Evolutionary conservation across 345 rosid genomes (phyloP).

Genomic region (Euphorbia peplus): DNA sequence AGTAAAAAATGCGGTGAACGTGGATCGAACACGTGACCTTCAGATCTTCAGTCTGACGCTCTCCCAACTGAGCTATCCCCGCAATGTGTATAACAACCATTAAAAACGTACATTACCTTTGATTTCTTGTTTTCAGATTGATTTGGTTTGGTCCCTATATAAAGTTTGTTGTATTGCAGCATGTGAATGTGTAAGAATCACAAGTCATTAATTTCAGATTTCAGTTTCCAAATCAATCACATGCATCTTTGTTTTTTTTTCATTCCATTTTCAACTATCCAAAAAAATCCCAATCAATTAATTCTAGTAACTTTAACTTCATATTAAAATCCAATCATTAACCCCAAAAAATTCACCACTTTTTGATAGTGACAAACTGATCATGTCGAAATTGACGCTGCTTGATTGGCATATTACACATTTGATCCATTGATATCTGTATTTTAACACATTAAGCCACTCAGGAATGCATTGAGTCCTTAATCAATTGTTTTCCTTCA

Average conservation of each 20-base stretch:
- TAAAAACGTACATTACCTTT: too few species aligned
- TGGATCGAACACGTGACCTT: slow-evolving; percentile 97
- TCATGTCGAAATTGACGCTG: slow-evolving; percentile 7
- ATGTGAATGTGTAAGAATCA: neutral
- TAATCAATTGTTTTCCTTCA: too few species aligned
- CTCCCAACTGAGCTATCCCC: slow-evolving; percentile 97
- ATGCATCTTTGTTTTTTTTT: neutral
- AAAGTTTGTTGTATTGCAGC: neutral
- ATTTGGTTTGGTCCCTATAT: too few species aligned
- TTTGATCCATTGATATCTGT: too few species aligned
- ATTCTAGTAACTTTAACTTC: too few species aligned
- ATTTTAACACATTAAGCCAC: too few species aligned
- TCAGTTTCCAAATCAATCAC: slow-evolving; percentile 7
- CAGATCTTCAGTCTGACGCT: slow-evolving; percentile 98
- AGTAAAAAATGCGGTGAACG: slow-evolving; percentile 92
- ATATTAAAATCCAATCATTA: neutral
- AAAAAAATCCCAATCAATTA: neutral
- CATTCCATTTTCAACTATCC: neutral
- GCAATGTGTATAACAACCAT: too few species aligned
- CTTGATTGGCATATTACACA: too few species aligned
- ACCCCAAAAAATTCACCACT: neutral
- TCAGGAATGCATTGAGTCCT: too few species aligned
- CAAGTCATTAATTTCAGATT: neutral
- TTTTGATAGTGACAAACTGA: neutral
- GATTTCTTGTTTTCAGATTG: too few species aligned